These are phyloP conservation scores for Lumnitzera racemosa DNA, from an alignment of 345 rosid genomes.

Conservation along the genomic window DNA sequence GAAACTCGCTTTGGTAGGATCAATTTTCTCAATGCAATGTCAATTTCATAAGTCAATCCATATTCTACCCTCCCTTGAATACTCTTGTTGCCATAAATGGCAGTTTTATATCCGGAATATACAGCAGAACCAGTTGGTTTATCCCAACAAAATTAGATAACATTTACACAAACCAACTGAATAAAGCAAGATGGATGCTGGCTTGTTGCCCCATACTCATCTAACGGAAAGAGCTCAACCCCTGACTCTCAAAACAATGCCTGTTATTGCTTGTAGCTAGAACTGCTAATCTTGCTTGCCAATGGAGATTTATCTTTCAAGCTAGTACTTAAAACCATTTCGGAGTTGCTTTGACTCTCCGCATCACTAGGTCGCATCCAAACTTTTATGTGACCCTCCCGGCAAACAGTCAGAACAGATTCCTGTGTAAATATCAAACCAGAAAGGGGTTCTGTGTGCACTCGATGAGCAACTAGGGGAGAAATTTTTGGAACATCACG, in stretches of 20 bases:
- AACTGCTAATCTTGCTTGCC: conserved; percentile 48
- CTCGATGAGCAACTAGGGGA: conserved; percentile 80
- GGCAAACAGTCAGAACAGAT: conserved; percentile 77
- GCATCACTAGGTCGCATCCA: conserved; percentile 81
- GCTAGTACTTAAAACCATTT: conserved; percentile 48
- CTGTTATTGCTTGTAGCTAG: conserved; percentile 59
- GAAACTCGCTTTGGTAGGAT: no score
- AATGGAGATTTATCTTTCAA: conserved; percentile 58
- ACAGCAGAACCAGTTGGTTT: conserved; percentile 28
- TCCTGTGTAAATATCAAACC: conserved; percentile 86
- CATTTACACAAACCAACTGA: conserved; percentile 20
- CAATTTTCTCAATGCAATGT: no score
- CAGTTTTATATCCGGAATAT: conserved; percentile 25
- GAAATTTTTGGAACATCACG: conserved; percentile 92
- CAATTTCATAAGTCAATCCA: conserved; percentile 1
- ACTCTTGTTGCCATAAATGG: conserved; percentile 18
- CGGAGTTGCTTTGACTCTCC: conserved; percentile 55
- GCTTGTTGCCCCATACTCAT: neutral
- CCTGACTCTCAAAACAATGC: no score
- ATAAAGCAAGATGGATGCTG: conserved; percentile 14
- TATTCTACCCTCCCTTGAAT: conserved; percentile 13
- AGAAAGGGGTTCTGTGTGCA: conserved; percentile 90
- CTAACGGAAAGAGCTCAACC: no score
- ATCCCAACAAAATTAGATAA: conserved; percentile 21
- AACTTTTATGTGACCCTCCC: conserved; percentile 91